Evolutionary conservation across 140 eudicot species (phyloP).

Genomic region (Flaveria floridana): DNA sequence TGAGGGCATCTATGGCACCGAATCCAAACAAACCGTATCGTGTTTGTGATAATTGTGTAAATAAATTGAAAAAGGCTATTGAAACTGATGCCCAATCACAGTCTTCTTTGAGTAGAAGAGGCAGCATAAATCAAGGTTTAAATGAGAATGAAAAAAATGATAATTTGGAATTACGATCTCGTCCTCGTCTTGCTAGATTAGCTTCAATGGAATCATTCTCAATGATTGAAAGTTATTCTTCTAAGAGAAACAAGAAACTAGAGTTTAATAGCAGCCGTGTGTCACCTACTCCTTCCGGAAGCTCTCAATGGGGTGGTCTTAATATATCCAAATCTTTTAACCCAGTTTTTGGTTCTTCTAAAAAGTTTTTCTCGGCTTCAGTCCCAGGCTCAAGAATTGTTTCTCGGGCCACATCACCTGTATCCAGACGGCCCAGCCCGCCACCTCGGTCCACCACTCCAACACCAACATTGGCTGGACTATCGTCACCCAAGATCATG

Average conservation of each 20-base stretch:
- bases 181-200: constrained; percentile 62
- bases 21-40: constrained; percentile 80
- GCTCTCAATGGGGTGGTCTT: constrained; percentile 51
- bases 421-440: constrained; percentile 45
- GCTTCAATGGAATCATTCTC: constrained; percentile 59
- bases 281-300: constrained; percentile 49
- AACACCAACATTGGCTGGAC: constrained; percentile 40
- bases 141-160: constrained; percentile 54
- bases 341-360: constrained; percentile 48
- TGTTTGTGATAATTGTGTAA: constrained; percentile 86
- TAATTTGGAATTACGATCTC: constrained; percentile 38
- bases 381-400: constrained; percentile 64
- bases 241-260: constrained; percentile 38
- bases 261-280: constrained; percentile 53
- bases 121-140: constrained; percentile 36
- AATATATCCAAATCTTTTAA: constrained; percentile 46
- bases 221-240: constrained; percentile 43
- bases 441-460: constrained; percentile 54
- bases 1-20: constrained; percentile 89
- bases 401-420: constrained; percentile 75
- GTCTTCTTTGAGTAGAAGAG: constrained; percentile 47
- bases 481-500: constrained; percentile 43
- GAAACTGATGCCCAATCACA: constrained; percentile 42
- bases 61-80: constrained; percentile 56
- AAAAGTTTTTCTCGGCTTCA: constrained; percentile 48